Base-by-base conservation (phyloP, 129 eudicot genomes). In the Solidago caesia region DNA sequence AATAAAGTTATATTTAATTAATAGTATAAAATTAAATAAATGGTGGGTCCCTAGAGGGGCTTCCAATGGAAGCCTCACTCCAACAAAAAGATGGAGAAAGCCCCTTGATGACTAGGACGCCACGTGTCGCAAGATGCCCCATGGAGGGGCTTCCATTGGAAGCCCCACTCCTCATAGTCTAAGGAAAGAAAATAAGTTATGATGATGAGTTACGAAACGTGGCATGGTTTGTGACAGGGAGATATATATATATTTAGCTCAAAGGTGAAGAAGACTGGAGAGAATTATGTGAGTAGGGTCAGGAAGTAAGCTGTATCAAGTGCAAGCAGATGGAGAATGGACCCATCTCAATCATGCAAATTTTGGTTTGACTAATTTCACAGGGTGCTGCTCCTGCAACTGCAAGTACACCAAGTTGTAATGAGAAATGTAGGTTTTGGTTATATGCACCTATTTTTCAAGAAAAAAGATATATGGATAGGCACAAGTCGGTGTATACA, bases 271-370 rank as follows among this genome's bases (percentile, higher is more conserved):
- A 26, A 33, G 39, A 33, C 39, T 21, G 26, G 43, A 9, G 48
- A 66, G 55, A 57, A 56, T 33, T 33, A 33, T 75, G 64, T 7
- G 80, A 67, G 74, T 73, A 73, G 76, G 76, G 57, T 25, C 67
- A 25, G 75, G 3, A 44, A 21, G 69, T 48, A 39, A 52, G 75
- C 15, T 70, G 75, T 70, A 45, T 47, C 46, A 26, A 12, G 8
- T 48, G 43, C 43, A 55, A 39, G 68, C 68, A 68, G 80, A 68
- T 76, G 77, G 65, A 62, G 68, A 51, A 52, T 78, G 67, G 72
- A 71, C 57, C 80, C 73, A 15, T 2, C 48, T 70, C 75, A 70
- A 70, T 70, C 45, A 61, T 73, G 58, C 44, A 47, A 43, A 44
- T 55, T 49, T 42, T 67, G 74, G 74, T 56, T 65, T 13, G 59